Evolutionary conservation across 805 yeast genomes (phyloP), one percentile per base, ranked within the genome.

Genomic region (Suhomyces sp.): DNA sequence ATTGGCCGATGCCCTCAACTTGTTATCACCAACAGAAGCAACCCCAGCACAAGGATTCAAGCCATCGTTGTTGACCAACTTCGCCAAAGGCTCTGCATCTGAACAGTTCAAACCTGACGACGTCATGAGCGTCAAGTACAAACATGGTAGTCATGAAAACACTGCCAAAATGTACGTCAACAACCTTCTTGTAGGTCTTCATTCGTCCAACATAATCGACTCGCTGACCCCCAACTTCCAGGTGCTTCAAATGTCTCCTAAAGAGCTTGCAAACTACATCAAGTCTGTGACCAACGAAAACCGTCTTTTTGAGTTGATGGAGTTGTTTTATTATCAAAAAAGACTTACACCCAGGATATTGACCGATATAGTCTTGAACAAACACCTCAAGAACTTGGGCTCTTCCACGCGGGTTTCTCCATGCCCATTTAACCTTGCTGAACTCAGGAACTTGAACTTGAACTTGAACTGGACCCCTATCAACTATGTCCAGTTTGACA

Each of bases 1-100:
- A 13, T 57, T 73, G 40, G 77, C 76, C 2, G 72, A 70, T 51
- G 77, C 77, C 3, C 54, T 73, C 40, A 72, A 72, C 52, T 65
- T 73, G 22, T 60, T 73, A 17, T 63, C 70, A 5, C 74, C 70
- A 31, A 24, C 54, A n/a, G 29, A 50, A 41, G 40, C 22, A n/a
- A 35, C 38, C 23, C 24, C 51, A 12, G 9, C 40, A 24, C 29
- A 35, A n/a, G 47, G 48, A 3, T 72, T 59, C 57, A 70, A 66
- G 44, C 78, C 78, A 17, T 70, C 75, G 15, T 56, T 74, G 17
- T 57, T 72, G 17, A 52, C 60, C 41, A 68, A 64, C 36, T 60
- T 72, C 35, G 69, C 72, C 22, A 62, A 65, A 27, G 77, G 77
- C 1, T 56, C 74, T 1, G 70, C 65, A 10, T 48, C 50, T 5